Conservation (phyloP, 2,329 filamentous ascomycete species). For the Aspergillus intermedius region DNA sequence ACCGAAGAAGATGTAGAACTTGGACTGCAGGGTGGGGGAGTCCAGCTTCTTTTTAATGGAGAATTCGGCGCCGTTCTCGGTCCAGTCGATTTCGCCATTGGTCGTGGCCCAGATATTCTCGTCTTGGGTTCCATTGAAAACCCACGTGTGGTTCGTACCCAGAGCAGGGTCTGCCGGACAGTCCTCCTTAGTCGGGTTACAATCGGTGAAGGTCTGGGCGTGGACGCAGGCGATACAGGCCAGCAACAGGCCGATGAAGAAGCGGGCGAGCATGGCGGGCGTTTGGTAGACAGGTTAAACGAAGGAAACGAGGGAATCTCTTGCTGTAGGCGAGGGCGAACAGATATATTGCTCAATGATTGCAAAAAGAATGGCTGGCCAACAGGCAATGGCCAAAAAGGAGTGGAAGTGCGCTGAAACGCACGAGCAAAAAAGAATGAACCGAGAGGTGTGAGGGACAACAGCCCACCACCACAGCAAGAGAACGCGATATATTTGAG, state of each 20-base stretch:
- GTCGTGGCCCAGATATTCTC: slow-evolving; percentile 61
- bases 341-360: background rate
- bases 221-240: slow-evolving; percentile 22
- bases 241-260: slow-evolving; percentile 20
- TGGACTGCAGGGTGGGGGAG: slow-evolving; percentile 70
- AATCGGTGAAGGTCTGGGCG: slow-evolving; percentile 71
- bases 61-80: slow-evolving; percentile 61
- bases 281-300: background rate
- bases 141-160: slow-evolving; percentile 53
- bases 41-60: slow-evolving; percentile 64
- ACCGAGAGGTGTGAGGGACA: slow-evolving; percentile 2
- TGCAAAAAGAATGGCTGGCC: background rate
- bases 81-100: slow-evolving; percentile 59
- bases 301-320: background rate
- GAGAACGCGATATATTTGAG: background rate
- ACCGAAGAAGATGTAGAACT: slow-evolving; percentile 83
- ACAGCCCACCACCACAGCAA: slow-evolving; percentile 13
- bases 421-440: slow-evolving; percentile 18
- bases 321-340: background rate
- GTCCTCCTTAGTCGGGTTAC: slow-evolving; percentile 65
- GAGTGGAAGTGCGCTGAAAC: slow-evolving; percentile 24
- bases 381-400: slow-evolving; percentile 7
- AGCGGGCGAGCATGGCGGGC: slow-evolving; percentile 22
- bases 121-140: slow-evolving; percentile 58
- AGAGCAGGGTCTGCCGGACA: slow-evolving; percentile 69